Percentiles rank a stretch among this genome's conserved stretches.
Conservation (phyloP, 1,139 yeast genomes). For the Debaryomyces sp. region DNA sequence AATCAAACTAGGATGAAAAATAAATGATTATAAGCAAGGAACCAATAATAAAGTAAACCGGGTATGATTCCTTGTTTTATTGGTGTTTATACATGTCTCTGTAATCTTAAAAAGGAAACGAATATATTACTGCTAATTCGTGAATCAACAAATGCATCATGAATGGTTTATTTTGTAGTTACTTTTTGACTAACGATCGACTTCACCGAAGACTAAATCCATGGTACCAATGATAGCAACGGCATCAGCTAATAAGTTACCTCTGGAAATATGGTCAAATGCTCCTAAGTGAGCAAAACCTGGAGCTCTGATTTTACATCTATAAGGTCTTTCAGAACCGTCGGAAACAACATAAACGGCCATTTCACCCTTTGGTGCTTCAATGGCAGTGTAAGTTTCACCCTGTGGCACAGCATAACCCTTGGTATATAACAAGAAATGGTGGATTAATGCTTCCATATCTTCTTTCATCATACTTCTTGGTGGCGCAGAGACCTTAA, state of each 20-base stretch:
- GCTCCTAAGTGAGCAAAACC: conserved; percentile 92
- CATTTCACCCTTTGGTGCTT: conserved; percentile 97
- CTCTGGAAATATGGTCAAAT: conserved; percentile 82
- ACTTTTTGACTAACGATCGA: conserved; percentile 70
- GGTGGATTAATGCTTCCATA: conserved; percentile 92
- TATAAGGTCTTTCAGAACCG: conserved; percentile 88
- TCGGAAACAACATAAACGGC: conserved; percentile 88
- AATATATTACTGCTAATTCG: conserved; percentile 10
- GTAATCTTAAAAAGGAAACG: conserved; percentile 5
- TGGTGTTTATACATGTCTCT: conserved; percentile 4
- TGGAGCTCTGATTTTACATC: conserved; percentile 92
- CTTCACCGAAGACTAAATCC: conserved; percentile 95
- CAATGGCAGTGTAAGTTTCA: conserved; percentile 89
- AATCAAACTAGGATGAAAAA: conserved; percentile 5
- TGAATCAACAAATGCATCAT: conserved; percentile 14
- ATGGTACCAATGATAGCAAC: conserved; percentile 94
- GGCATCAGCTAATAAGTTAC: conserved; percentile 88
- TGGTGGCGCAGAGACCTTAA: conserved; percentile 83
- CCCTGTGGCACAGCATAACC: conserved; percentile 91
- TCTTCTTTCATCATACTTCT: conserved; percentile 84
- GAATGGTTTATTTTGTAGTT: conserved; percentile 6
- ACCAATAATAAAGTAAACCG: not conserved
- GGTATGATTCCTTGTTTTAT: conserved; percentile 1
- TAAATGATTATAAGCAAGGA: conserved; percentile 3
- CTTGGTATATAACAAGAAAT: conserved; percentile 83